phyloP scores from a whole-genome alignment of 169 alveolate species.

The Plasmodium cynomolgi region DNA sequence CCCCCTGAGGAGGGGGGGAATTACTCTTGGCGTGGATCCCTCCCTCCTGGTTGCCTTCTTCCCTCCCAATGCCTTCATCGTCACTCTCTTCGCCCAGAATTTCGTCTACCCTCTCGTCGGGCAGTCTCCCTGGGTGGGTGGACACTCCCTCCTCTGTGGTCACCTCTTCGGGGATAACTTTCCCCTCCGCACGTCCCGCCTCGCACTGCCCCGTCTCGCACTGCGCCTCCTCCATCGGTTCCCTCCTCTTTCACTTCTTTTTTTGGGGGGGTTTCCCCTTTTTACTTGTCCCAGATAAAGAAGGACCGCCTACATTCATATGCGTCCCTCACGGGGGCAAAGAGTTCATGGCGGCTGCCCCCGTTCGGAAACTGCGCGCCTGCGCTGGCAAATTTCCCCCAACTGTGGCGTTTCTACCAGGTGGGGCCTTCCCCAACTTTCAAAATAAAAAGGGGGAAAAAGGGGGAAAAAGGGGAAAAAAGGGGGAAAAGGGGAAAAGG shows the following conservation, averaged over 20 bases:
- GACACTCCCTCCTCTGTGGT: background rate
- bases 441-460: background rate
- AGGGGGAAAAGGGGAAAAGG: background rate
- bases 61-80: background rate
- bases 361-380: background rate
- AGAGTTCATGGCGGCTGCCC: background rate
- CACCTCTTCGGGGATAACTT: background rate
- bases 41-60: background rate
- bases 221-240: background rate
- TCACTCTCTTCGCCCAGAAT: constrained; percentile 38
- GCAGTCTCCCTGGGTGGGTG: background rate
- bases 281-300: background rate
- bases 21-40: background rate
- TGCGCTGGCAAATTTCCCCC: background rate
- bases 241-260: background rate
- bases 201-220: background rate
- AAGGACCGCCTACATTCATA: background rate
- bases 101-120: constrained; percentile 6
- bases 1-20: background rate
- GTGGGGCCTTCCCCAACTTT: background rate
- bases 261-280: background rate
- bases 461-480: background rate
- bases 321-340: background rate
- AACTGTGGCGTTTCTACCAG: background rate
- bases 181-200: background rate